These are phyloP conservation scores for Syzygium grande DNA, from an alignment of 345 rosid genomes.

Conservation along the genomic window DNA sequence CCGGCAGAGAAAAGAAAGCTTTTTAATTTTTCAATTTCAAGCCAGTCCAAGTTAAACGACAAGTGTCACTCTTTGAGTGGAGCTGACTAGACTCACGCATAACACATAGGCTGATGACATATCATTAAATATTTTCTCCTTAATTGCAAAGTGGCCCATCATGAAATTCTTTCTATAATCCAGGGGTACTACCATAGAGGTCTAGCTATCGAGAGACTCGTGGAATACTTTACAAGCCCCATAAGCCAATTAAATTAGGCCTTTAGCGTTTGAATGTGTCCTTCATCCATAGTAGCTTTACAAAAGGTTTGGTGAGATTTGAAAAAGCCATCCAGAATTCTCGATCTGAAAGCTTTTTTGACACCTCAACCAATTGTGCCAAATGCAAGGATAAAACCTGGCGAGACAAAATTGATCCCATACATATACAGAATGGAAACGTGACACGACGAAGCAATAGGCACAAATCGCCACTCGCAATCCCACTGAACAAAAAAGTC, in stretches of 20 bases:
- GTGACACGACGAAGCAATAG: background rate
- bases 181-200: fast-evolving
- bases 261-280: background rate
- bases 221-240: fast-evolving
- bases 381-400: background rate
- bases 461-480: background rate
- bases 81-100: too few species aligned
- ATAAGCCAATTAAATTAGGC: background rate
- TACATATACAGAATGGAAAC: background rate
- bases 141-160: too few species aligned
- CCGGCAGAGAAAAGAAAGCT: too few species aligned
- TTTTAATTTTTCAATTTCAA: too few species aligned
- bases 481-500: background rate
- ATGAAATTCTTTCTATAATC: too few species aligned
- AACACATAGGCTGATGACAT: too few species aligned
- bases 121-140: too few species aligned
- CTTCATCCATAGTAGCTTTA: background rate
- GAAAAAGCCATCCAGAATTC: fast-evolving
- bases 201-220: fast-evolving
- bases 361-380: too few species aligned
- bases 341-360: too few species aligned
- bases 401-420: background rate
- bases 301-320: background rate
- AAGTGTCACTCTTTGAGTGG: too few species aligned
- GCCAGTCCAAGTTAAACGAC: too few species aligned